A percentile compares a stretch with the other conserved stretches of the same genome.
Conservation (phyloP, 2,329 filamentous ascomycete genomes). For the Aspergillus pseudoterreus region DNA sequence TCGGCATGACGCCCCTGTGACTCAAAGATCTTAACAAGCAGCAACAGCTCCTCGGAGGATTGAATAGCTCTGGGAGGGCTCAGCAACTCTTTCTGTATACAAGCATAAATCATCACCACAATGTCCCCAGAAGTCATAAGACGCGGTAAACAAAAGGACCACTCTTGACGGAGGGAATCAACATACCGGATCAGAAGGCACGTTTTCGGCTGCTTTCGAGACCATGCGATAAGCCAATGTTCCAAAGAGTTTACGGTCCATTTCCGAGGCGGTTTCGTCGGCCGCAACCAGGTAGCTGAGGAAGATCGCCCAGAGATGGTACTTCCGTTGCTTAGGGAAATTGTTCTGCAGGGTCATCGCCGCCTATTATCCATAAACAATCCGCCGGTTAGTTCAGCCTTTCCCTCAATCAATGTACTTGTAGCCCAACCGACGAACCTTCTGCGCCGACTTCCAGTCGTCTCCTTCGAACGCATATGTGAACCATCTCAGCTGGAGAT, state of each 20-base stretch:
- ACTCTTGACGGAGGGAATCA: not conserved
- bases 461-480: conserved; percentile 36
- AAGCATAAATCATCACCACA: conserved; percentile 15
- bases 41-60: conserved; percentile 43
- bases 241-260: conserved; percentile 45
- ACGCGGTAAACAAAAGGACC: not conserved
- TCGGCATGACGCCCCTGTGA: conserved; percentile 39
- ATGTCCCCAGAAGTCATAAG: conserved; percentile 10
- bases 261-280: conserved; percentile 35
- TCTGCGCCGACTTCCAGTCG: conserved; percentile 48
- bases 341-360: conserved; percentile 49
- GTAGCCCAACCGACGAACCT: conserved; percentile 33
- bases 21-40: conserved; percentile 44
- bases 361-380: conserved; percentile 32
- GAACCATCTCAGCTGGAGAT: conserved; percentile 46
- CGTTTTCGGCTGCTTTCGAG: conserved; percentile 43
- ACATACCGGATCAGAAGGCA: conserved; percentile 43
- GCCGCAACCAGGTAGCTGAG: conserved; percentile 41
- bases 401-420: not conserved
- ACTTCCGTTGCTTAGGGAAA: conserved; percentile 46
- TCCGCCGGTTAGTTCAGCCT: conserved; percentile 3
- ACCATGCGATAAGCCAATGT: conserved; percentile 50
- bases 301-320: conserved; percentile 49
- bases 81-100: conserved; percentile 36
- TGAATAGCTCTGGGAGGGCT: conserved; percentile 44